phyloP scores from a whole-genome alignment of 2,329 filamentous ascomycete species.

The Rhynchosporium graminicola region DNA sequence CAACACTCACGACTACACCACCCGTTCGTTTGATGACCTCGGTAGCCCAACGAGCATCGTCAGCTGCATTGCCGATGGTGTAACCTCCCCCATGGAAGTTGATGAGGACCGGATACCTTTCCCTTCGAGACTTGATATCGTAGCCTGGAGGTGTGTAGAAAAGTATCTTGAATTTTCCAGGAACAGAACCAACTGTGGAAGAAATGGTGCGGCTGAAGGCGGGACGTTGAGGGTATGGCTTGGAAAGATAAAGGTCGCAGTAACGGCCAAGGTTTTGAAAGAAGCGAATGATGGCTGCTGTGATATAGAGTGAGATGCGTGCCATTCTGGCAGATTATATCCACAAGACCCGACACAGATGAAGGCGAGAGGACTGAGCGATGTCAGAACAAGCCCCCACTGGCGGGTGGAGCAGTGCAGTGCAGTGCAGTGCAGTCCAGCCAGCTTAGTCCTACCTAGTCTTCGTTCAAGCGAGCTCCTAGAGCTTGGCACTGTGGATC shows the following conservation, averaged over 20 bases:
- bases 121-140: background rate
- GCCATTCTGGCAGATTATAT: slow-evolving; percentile 21
- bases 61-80: slow-evolving; percentile 56
- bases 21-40: slow-evolving; percentile 51
- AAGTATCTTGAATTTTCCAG: slow-evolving; percentile 25
- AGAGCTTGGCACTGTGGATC: background rate
- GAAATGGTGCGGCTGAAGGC: slow-evolving; percentile 22
- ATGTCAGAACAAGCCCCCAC: background rate
- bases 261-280: slow-evolving; percentile 28
- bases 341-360: background rate
- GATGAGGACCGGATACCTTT: slow-evolving; percentile 50
- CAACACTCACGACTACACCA: slow-evolving; percentile 58
- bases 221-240: slow-evolving; percentile 22
- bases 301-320: slow-evolving; percentile 19
- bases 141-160: slow-evolving; percentile 29
- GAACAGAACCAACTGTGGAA: slow-evolving; percentile 21
- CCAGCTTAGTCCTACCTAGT: background rate
- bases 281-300: slow-evolving; percentile 24
- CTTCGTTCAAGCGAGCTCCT: background rate
- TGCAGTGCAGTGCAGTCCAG: too few relatives aligned
- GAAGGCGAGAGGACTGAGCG: slow-evolving; percentile 12
- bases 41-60: slow-evolving; percentile 60
- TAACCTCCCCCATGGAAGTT: slow-evolving; percentile 69
- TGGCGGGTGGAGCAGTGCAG: too few relatives aligned
- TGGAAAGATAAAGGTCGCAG: slow-evolving; percentile 28